Conservation (phyloP, 768 basidiomycete species). For the Pisolithus albus region DNA sequence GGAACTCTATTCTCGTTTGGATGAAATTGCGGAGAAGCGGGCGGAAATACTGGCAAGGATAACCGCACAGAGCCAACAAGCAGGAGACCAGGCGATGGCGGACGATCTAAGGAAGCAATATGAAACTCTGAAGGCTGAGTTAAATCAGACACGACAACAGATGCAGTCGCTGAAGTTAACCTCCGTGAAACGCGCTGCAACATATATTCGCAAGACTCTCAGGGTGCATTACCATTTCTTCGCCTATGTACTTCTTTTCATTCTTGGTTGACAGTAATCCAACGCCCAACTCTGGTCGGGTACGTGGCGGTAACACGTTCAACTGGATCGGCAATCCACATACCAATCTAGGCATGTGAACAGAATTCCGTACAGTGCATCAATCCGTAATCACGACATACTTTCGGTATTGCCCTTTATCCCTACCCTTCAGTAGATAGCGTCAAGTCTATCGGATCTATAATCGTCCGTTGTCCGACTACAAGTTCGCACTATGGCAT, state of each 20-base stretch:
- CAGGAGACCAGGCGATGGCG: constrained; percentile 1
- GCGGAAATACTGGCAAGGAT: neutral
- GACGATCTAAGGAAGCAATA: constrained; percentile 3
- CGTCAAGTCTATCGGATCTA: no score
- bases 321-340: no score
- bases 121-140: constrained; percentile 3
- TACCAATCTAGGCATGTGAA: no score
- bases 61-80: constrained; percentile 3
- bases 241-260: neutral
- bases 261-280: no score
- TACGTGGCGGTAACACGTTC: no score
- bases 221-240: neutral
- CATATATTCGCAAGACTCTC: neutral
- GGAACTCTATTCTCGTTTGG: neutral
- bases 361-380: no score
- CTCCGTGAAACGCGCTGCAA: neutral
- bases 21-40: neutral
- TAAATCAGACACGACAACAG: constrained; percentile 4
- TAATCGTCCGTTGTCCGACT: no score
- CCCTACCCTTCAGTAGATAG: no score
- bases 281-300: no score
- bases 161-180: constrained; percentile 2
- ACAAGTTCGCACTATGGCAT: no score
- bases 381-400: no score
- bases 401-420: no score